These are phyloP conservation scores for Saccharomyces pastorianus DNA, from an alignment of 1,139 yeast genomes.

Conservation along the genomic window DNA sequence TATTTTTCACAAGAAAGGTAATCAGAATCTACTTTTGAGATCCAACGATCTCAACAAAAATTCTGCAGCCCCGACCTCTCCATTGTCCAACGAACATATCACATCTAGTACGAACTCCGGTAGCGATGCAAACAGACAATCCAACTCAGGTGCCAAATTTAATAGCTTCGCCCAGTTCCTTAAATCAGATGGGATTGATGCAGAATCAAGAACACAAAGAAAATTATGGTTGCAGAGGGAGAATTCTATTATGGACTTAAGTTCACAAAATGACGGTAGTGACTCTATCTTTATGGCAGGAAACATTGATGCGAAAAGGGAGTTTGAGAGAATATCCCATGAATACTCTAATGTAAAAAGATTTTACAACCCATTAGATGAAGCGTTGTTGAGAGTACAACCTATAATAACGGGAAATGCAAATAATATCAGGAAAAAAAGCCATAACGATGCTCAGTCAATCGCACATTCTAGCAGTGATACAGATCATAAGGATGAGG, in stretches of 20 bases:
- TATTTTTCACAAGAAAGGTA: slow-evolving; percentile 11
- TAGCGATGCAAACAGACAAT: slow-evolving; percentile 2
- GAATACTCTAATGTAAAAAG: slow-evolving; percentile 67
- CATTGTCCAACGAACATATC: neutral
- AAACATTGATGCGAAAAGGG: slow-evolving; percentile 60
- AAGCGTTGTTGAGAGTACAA: slow-evolving; percentile 45
- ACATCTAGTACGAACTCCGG: neutral
- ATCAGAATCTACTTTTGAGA: slow-evolving; percentile 1
- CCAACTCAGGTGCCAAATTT: slow-evolving; percentile 16
- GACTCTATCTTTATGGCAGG: slow-evolving; percentile 38
- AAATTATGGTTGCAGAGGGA: slow-evolving; percentile 78
- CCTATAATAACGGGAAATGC: slow-evolving; percentile 11
- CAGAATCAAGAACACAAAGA: slow-evolving; percentile 74
- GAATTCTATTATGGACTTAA: slow-evolving; percentile 54
- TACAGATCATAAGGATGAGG: slow-evolving; percentile 2
- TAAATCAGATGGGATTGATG: slow-evolving; percentile 32
- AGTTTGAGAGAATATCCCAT: slow-evolving; percentile 65
- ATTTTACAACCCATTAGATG: slow-evolving; percentile 60
- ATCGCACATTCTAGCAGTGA: slow-evolving; percentile 2
- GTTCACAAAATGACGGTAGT: slow-evolving; percentile 29
- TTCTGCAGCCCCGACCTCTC: slow-evolving; percentile 3
- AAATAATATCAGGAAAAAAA: slow-evolving; percentile 4
- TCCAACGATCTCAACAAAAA: slow-evolving; percentile 4
- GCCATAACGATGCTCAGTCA: slow-evolving; percentile 2
- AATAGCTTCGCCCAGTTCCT: slow-evolving; percentile 34